These are phyloP conservation scores for Zygoascus flipseniorum DNA, from an alignment of 805 yeast genomes.

Conservation along the genomic window DNA sequence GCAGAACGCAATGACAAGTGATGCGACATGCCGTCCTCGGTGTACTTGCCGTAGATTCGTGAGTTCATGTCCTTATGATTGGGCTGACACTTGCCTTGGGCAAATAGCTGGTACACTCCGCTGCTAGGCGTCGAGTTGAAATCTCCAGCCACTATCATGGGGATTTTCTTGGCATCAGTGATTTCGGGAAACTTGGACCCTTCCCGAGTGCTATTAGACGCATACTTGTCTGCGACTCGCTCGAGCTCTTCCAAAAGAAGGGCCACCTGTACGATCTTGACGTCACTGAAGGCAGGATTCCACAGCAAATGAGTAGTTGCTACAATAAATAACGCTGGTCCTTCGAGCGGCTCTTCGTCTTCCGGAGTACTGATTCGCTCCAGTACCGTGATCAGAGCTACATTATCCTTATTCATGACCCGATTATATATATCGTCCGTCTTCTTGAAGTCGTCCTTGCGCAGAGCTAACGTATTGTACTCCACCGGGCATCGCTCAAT, in stretches of 20 bases:
- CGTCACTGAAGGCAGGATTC: constrained; percentile 97
- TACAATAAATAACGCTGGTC: constrained; percentile 54
- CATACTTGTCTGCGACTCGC: constrained; percentile 44
- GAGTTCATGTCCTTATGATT: constrained; percentile 77
- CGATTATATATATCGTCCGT: constrained; percentile 93
- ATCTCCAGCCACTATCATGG: constrained; percentile 90
- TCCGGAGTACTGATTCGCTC: constrained; percentile 35
- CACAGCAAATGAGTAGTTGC: constrained; percentile 95
- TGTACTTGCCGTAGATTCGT: constrained; percentile 80
- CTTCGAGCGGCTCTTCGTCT: constrained; percentile 42
- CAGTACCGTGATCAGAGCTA: constrained; percentile 70
- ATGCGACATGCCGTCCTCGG: constrained; percentile 82
- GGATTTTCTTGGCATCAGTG: constrained; percentile 44
- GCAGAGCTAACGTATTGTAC: constrained; percentile 47
- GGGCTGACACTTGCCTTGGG: constrained; percentile 64
- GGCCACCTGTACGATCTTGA: constrained; percentile 91
- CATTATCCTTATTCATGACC: constrained; percentile 91
- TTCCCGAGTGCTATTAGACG: constrained; percentile 25
- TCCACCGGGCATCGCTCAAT: constrained; percentile 69
- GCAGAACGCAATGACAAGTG: constrained; percentile 76
- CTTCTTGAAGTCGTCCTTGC: constrained; percentile 69
- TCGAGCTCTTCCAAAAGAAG: constrained; percentile 84
- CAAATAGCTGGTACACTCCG: constrained; percentile 86
- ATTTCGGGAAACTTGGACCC: constrained; percentile 29
- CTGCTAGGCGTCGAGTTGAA: constrained; percentile 80